phyloP scores from a whole-genome alignment of 2,329 filamentous ascomycete genomes.

The Kalaharituber pfeilii region DNA sequence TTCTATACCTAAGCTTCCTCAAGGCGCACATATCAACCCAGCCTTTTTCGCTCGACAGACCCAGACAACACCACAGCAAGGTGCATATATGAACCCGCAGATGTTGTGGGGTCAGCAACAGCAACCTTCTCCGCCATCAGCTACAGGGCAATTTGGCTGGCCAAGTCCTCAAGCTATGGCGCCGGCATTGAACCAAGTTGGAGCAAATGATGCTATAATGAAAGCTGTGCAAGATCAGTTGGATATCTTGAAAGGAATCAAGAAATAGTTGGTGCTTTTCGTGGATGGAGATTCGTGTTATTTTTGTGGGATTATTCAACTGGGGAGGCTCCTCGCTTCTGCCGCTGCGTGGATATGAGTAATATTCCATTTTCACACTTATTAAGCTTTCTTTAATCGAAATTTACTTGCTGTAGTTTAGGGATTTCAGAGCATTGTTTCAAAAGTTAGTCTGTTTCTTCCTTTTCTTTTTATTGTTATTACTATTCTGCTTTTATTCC shows the following conservation, averaged over 20 bases:
- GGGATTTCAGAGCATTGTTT: too few relatives aligned
- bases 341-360: too few relatives aligned
- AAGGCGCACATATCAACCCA: slow-evolving; percentile 39
- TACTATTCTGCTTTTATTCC: too few relatives aligned
- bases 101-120: slow-evolving; percentile 6
- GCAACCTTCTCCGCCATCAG: not conserved
- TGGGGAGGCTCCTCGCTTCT: too few relatives aligned
- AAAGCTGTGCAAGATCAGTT: slow-evolving; percentile 14
- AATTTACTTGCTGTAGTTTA: too few relatives aligned
- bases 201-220: slow-evolving; percentile 8
- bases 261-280: slow-evolving; percentile 1
- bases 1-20: slow-evolving; percentile 15
- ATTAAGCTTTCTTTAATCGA: too few relatives aligned
- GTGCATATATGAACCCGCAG: slow-evolving; percentile 2
- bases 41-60: slow-evolving; percentile 37
- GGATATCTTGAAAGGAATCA: slow-evolving; percentile 8
- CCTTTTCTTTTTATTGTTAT: too few relatives aligned
- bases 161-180: not conserved
- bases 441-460: too few relatives aligned
- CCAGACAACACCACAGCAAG: slow-evolving; percentile 27
- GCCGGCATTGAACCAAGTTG: not conserved
- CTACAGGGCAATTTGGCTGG: not conserved
- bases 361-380: too few relatives aligned
- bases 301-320: too few relatives aligned
- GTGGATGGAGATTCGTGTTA: too few relatives aligned